Evolutionary conservation across 345 rosid genomes (phyloP).

Genomic region (Geranium rotundifolium): DNA sequence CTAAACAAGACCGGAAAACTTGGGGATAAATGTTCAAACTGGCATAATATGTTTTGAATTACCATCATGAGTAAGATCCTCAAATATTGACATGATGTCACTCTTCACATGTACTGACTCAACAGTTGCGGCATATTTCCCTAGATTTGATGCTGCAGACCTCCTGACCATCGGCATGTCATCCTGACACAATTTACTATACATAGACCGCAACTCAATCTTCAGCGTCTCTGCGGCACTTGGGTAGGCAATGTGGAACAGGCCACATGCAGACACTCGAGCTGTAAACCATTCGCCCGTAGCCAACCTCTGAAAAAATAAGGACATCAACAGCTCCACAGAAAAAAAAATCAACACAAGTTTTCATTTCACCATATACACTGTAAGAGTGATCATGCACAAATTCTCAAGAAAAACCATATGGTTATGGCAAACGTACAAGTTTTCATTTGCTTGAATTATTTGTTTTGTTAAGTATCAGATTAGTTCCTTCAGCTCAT

Average conservation of each 20-base stretch:
- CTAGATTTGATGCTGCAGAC: constrained; percentile 87
- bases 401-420: too few species aligned
- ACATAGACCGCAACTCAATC: constrained; percentile 57
- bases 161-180: constrained; percentile 99
- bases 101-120: constrained; percentile 70
- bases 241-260: constrained; percentile 83
- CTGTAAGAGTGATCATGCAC: neutral
- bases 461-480: too few species aligned
- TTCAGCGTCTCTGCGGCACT: constrained; percentile 70
- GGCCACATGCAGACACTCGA: constrained; percentile 89
- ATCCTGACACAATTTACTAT: constrained; percentile 83
- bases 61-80: constrained; percentile 97
- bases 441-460: too few species aligned
- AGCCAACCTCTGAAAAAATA: constrained; percentile 57
- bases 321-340: too few species aligned
- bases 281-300: constrained; percentile 98
- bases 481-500: neutral
- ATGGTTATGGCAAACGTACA: too few species aligned
- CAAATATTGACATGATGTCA: constrained; percentile 81
- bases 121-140: constrained; percentile 93
- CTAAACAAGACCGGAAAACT: too few species aligned
- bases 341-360: too few species aligned
- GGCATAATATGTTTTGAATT: constrained; percentile 11
- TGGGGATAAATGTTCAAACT: neutral
- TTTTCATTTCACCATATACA: neutral